phyloP scores from a whole-genome alignment of 805 yeast species.

The Babjeviella inositovora region DNA sequence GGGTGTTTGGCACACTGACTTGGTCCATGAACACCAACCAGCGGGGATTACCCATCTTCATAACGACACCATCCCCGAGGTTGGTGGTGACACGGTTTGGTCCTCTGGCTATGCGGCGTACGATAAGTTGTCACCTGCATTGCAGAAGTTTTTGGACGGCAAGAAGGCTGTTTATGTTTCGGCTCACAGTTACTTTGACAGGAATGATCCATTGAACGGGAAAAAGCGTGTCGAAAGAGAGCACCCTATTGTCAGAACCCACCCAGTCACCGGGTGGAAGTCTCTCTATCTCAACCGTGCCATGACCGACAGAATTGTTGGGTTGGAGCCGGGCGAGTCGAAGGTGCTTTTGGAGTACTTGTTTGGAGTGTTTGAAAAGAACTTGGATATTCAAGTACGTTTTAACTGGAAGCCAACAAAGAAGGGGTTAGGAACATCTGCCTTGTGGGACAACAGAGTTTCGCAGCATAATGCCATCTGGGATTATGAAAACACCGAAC shows the following conservation, averaged over 20 bases:
- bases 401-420: slow-evolving; percentile 30
- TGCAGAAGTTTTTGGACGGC: slow-evolving; percentile 27
- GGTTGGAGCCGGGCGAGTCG: slow-evolving; percentile 33
- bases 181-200: slow-evolving; percentile 23
- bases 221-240: slow-evolving; percentile 31
- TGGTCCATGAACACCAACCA: slow-evolving; percentile 39
- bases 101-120: slow-evolving; percentile 36
- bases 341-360: slow-evolving; percentile 28
- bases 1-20: slow-evolving; percentile 33
- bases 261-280: slow-evolving; percentile 53
- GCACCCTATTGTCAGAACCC: slow-evolving; percentile 48
- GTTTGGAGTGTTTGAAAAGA: slow-evolving; percentile 26
- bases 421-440: slow-evolving; percentile 28
- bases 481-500: slow-evolving; percentile 25
- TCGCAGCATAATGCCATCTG: slow-evolving; percentile 37
- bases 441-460: slow-evolving; percentile 45
- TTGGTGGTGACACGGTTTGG: slow-evolving; percentile 41
- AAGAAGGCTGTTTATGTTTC: slow-evolving; percentile 20
- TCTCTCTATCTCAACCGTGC: slow-evolving; percentile 35
- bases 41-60: slow-evolving; percentile 40
- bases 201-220: slow-evolving; percentile 28
- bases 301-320: slow-evolving; percentile 33
- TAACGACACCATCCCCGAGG: slow-evolving; percentile 27
- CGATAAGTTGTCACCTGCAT: slow-evolving; percentile 31
- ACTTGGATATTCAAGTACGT: slow-evolving; percentile 38